Evolutionary conservation across 192 early-diverging fungal species (phyloP), one percentile per base, ranked within the genome.

Genomic region (Rhizoclosmatium sp.): DNA sequence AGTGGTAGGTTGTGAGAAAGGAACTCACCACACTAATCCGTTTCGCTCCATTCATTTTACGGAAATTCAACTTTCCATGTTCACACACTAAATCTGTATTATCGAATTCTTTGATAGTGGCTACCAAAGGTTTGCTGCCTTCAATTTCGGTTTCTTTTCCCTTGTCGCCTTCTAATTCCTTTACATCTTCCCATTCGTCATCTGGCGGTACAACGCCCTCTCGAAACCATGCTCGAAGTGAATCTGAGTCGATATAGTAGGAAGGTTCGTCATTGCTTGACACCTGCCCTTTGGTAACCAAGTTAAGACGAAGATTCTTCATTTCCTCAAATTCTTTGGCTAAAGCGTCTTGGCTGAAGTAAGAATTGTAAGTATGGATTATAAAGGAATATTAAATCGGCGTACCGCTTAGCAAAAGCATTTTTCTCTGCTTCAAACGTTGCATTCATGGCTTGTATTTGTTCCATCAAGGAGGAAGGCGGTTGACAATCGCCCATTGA

Each of bases 161-260:
- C 7, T 62, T 21, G 21, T 40, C 31, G 23, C 19, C 2, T 23
- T 49, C 40, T 19, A 40, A 7, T 7, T 54, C 21, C 12, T 71
- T 45, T 42, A 54, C 69, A 56, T 54, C 48, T 10, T 62, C 60
- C 4, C 19, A 7, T 31, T 62, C 60, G 60, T 19, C 4, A 4
- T 47, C 72, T 16, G 72, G 47, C 39, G 72, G 23, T 10, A 47
- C 39, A n/a, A 75, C 10, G 44, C 72, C 72, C 23, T 60, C 72
- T 44, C 40, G 9, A 19, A 75, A 23, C 72, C 72, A 75, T 12
- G 3, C 39, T 60, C 45, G 19, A 14, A 75, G n/a, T n/a, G 9
- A 23, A 14, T 62, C 45, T 12, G 45, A 46, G 44, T 75, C 59
- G 4, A 75, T 59, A 48, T 75, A 75, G 59, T 64, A 62, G 31